Percentiles rank a stretch among this genome's conserved stretches.
Evolutionary conservation across 2,329 filamentous ascomycete species (phyloP).

Genomic region (Kalmusia sp.): DNA sequence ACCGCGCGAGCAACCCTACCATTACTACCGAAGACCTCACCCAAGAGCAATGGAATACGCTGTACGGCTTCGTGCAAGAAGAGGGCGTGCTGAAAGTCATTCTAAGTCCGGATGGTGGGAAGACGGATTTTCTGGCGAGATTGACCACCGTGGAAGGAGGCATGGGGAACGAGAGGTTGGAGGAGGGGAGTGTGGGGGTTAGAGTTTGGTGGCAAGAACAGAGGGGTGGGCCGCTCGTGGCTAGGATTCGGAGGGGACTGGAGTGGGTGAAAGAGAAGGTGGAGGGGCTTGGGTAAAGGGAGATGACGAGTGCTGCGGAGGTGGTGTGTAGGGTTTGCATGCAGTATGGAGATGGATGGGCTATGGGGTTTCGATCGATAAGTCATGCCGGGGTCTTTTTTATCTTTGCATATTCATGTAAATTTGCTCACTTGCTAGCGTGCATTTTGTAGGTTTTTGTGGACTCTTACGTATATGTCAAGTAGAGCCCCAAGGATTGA

Average conservation of each 20-base stretch:
- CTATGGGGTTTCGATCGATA: no score
- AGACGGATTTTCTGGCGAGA: conserved; percentile 1
- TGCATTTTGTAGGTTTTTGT: no score
- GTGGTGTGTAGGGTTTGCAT: no score
- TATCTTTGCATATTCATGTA: no score
- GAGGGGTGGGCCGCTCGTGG: neutral
- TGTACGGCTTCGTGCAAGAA: neutral
- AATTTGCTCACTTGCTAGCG: no score
- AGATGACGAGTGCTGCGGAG: no score
- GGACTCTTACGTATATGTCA: no score
- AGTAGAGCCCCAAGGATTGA: no score
- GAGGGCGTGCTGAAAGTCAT: conserved; percentile 8
- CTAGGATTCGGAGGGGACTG: neutral
- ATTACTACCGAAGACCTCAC: neutral
- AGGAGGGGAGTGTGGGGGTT: neutral
- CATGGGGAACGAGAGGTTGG: neutral
- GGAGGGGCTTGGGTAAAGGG: neutral
- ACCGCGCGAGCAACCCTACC: neutral
- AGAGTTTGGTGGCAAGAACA: conserved; percentile 4
- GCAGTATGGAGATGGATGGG: no score
- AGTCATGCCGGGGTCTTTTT: no score
- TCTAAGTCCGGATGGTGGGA: neutral
- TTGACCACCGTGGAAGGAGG: neutral
- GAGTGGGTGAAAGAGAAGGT: neutral
- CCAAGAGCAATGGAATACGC: neutral